Base-by-base conservation (phyloP, 345 rosid genomes). In the Draba incana region DNA sequence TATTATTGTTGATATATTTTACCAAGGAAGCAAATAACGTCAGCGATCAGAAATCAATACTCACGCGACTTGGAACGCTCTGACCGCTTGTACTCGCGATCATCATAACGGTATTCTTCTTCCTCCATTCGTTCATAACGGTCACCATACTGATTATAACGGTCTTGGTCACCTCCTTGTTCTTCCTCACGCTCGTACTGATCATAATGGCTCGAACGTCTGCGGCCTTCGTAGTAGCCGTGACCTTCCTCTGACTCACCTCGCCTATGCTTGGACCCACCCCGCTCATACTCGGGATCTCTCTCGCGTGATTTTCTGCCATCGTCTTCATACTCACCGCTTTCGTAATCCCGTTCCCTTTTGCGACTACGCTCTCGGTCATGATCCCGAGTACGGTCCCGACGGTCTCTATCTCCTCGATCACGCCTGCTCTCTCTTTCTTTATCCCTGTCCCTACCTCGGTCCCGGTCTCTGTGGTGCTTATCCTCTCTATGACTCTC, bases 401-500 rank as follows among this genome's bases (percentile, higher is more conserved):
- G 79, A 25, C 60, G 76, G 46, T 72, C 76, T 57, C 60, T 57
- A 15, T 64, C 76, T 48, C 85, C 94, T 62, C 81, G 66, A 20
- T 82, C 92, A 50, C 86, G 71, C 33, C 78, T 72, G 55, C 43
- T 81, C 88, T 80, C 92, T 49, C 81, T 66, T 10, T 83, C 93
- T 56, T 81, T 77, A 41, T 88, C 90, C 76, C 67, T 77, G 25
- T 89, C 96, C 67, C 82, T 85, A 42, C 83, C 86, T 75, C 87
- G 80, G 64, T 85, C 96, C 60, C 92, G 83, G 57, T 89, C 97
- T 72, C 86, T 81, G 31, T 85, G 88, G 75, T 88, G 98, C 68
- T 92, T 85, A 44, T 88, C 96, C 72, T 94, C 98, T 66, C 84
- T 84, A 66, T 89, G 95, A 74, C 90, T 97, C 46, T 91, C 98